Evolutionary conservation across 148 eudicot species (phyloP).

Genomic region (Rhododendron vialii): DNA sequence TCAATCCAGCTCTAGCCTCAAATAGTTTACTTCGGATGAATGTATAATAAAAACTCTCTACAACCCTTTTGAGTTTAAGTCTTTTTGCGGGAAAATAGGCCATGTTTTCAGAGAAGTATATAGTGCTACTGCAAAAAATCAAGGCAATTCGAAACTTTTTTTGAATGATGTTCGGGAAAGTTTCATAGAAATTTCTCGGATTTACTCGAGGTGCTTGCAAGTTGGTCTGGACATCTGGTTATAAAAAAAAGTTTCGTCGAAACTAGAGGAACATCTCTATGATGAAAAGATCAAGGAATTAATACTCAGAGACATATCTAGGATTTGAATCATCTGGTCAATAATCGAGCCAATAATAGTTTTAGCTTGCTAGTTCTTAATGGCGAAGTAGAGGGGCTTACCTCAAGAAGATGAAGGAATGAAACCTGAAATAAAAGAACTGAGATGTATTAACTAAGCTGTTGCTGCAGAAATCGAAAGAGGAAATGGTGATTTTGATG

Average conservation of each 20-base stretch:
- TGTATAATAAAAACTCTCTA: not conserved
- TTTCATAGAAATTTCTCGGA: too few relatives aligned
- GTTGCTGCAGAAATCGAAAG: not conserved
- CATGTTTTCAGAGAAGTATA: too few relatives aligned
- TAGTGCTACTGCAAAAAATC: not conserved
- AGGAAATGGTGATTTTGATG: not conserved
- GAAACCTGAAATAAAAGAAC: not conserved
- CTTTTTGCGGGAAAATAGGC: not conserved
- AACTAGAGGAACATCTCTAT: not conserved
- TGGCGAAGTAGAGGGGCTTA: not conserved
- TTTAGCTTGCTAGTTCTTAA: not conserved
- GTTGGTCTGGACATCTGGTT: too few relatives aligned
- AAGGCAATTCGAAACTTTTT: not conserved
- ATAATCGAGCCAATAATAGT: not conserved
- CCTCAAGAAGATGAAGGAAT: constrained; percentile 4
- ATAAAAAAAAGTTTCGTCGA: not conserved
- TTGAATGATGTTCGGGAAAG: not conserved
- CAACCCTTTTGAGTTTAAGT: not conserved
- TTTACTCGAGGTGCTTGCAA: not conserved
- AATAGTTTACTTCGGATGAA: too few relatives aligned
- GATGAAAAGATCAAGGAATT: not conserved
- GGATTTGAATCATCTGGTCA: not conserved
- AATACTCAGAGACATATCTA: not conserved
- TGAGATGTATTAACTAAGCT: not conserved
- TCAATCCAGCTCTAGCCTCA: not conserved